Percentiles rank a stretch among this genome's conserved stretches.
Evolutionary conservation across 1,139 yeast species (phyloP).

Genomic region (Geotrichum aggregatum): DNA sequence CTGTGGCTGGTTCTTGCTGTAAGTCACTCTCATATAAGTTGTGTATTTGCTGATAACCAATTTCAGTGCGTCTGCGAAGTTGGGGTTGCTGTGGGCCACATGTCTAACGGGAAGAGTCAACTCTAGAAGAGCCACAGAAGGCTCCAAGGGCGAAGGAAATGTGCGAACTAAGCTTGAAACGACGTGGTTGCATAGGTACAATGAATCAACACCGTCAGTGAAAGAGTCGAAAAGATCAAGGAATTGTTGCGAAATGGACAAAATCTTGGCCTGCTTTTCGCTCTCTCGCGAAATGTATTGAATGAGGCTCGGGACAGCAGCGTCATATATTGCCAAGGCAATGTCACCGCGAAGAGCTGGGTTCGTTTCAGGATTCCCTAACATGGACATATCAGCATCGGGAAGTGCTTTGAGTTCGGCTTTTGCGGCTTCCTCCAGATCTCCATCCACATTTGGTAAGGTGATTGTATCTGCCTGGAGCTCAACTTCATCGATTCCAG

Average conservation of each 20-base stretch:
- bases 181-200: constrained; percentile 62
- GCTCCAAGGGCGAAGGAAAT: constrained; percentile 37
- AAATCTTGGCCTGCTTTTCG: constrained; percentile 16
- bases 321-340: constrained; percentile 75
- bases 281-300: constrained; percentile 12
- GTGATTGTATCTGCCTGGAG: constrained; percentile 15
- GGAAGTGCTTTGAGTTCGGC: constrained; percentile 65
- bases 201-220: constrained; percentile 58
- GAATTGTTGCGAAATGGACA: constrained; percentile 43
- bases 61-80: constrained; percentile 60
- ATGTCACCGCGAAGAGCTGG: constrained; percentile 91
- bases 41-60: constrained; percentile 66
- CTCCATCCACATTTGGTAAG: constrained; percentile 27
- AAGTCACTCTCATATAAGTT: constrained; percentile 46
- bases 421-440: constrained; percentile 30
- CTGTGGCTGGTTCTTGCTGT: constrained; percentile 38
- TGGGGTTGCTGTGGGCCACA: constrained; percentile 38
- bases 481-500: constrained; percentile 18
- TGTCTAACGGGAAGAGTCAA: constrained; percentile 66
- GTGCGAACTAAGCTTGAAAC: constrained; percentile 48
- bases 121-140: constrained; percentile 50
- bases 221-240: constrained; percentile 62
- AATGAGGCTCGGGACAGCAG: constrained; percentile 41
- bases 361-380: constrained; percentile 80
- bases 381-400: constrained; percentile 79